phyloP scores from a whole-genome alignment of 108 stramenopile species.

The Hondaea fermentalgiana region DNA sequence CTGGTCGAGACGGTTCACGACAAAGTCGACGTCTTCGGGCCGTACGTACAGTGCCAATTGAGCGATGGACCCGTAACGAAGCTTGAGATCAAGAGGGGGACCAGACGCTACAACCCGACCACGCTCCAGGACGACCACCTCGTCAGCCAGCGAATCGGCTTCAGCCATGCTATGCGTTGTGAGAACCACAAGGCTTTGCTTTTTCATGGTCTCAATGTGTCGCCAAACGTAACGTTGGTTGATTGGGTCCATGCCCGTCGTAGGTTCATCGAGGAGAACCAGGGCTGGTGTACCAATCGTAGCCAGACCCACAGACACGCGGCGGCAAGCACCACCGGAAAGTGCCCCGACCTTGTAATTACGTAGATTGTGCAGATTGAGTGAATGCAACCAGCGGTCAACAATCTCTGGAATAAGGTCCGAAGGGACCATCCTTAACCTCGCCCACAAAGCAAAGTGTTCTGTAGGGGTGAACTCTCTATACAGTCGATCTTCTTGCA shows the following conservation, averaged over 20 bases:
- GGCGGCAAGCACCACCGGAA: conserved; percentile 39
- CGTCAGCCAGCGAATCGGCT: conserved; percentile 47
- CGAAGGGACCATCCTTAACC: background rate
- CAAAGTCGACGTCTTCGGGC: background rate
- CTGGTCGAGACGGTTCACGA: background rate
- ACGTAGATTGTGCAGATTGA: background rate
- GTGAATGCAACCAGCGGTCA: background rate
- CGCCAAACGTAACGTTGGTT: conserved; percentile 49
- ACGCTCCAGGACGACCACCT: conserved; percentile 55
- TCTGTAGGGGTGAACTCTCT: background rate
- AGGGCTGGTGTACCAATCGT: conserved; percentile 28
- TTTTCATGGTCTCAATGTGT: background rate
- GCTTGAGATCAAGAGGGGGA: conserved; percentile 51
- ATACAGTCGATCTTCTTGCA: background rate
- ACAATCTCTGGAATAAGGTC: background rate
- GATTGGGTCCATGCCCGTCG: conserved; percentile 57
- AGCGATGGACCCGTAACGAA: conserved; percentile 33
- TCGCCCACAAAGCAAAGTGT: background rate
- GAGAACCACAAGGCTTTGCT: conserved; percentile 40
- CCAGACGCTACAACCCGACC: conserved; percentile 50
- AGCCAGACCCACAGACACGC: conserved; percentile 35
- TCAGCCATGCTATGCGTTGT: conserved; percentile 60
- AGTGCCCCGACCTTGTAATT: conserved; percentile 7
- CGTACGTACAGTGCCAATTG: background rate
- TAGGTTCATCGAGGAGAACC: conserved; percentile 54